Evolutionary conservation across 2,329 filamentous ascomycete genomes (phyloP), one percentile per base, ranked within the genome.

Genomic region (Monilinia fructicola): DNA sequence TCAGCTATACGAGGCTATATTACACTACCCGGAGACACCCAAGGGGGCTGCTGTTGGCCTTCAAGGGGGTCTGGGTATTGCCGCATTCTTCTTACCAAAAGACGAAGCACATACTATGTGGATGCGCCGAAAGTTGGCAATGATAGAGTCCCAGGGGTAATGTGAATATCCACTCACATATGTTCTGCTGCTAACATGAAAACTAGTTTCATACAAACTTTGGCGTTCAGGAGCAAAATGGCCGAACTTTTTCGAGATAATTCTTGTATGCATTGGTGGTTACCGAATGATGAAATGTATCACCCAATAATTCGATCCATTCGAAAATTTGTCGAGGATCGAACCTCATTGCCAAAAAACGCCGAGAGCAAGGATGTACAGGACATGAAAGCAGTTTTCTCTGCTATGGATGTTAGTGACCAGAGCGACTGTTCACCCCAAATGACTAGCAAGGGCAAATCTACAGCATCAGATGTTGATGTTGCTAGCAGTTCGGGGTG

Each of bases 251-350:
- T 95, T 83, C 82, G 85, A 68, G 85, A 91, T 54, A 84, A 86
- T 18, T 87, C 88, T 26, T 87, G 93, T 64, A 85, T 86, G 54
- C 83, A 89, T 67, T 97, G 93, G 92, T 99, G 95, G 95, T 84
- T 97, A 3, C 91, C 93, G 2, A 85, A 95, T 76, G 86, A 92
- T 69, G 90, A 94, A 79, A 87, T 86, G 1, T 90, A 90, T 73
- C 89, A 86, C 14, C 85, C 86, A 0, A 85, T 96, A 53, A 83
- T 97, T 64, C 88, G 88, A 62, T 89, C 85, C 64, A 88, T 97
- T 69, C 89, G 93, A 26, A 85, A 87, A 53, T 93, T 97, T 78
- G 91, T 93, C 38, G 88, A 91, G 72, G 91, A 95, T 70, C 86
- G 92, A 58, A 90, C 87, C 68, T 80, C 84, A 10, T 85, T 81